phyloP scores from a whole-genome alignment of 208 protist genomes.

The Leishmania tarentolae region DNA sequence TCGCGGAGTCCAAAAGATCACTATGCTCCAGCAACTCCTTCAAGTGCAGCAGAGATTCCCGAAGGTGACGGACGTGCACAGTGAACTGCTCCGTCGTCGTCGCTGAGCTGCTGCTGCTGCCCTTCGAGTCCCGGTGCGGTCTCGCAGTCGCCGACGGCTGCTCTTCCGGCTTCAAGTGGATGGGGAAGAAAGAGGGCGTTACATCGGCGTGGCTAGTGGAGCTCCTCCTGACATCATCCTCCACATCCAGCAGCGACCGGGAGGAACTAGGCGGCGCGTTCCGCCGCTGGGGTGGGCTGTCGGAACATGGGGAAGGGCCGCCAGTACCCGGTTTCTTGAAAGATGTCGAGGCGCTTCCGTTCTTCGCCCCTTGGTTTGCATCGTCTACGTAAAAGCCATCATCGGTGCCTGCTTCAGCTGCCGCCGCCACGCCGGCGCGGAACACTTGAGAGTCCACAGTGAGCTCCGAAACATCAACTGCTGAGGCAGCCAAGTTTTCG shows the following conservation, averaged over 20 bases:
- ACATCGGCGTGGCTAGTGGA: constrained; percentile 1
- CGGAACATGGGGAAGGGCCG: constrained; percentile 11
- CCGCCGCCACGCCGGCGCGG: constrained; percentile 8
- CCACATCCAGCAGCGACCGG: neutral
- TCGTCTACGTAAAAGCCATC: neutral
- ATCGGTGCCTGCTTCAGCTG: neutral
- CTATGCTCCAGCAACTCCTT: constrained; percentile 45
- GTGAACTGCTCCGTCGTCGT: constrained; percentile 18
- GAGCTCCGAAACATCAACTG: constrained; percentile 66
- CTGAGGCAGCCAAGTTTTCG: constrained; percentile 16
- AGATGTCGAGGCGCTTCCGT: neutral
- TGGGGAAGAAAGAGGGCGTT: neutral
- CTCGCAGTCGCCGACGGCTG: neutral
- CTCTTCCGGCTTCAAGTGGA: neutral
- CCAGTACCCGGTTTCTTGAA: neutral
- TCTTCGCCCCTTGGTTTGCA: neutral
- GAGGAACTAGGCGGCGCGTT: neutral
- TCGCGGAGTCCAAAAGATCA: constrained; percentile 2
- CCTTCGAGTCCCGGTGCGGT: neutral
- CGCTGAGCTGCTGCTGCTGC: constrained; percentile 1
- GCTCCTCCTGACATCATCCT: constrained; percentile 24
- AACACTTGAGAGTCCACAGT: constrained; percentile 36
- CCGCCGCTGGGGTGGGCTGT: constrained; percentile 27
- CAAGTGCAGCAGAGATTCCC: constrained; percentile 51
- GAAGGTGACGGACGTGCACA: constrained; percentile 40